phyloP scores from a whole-genome alignment of 371 early-diverging fungal genomes.

The Polyrhizophydium stewartii region DNA sequence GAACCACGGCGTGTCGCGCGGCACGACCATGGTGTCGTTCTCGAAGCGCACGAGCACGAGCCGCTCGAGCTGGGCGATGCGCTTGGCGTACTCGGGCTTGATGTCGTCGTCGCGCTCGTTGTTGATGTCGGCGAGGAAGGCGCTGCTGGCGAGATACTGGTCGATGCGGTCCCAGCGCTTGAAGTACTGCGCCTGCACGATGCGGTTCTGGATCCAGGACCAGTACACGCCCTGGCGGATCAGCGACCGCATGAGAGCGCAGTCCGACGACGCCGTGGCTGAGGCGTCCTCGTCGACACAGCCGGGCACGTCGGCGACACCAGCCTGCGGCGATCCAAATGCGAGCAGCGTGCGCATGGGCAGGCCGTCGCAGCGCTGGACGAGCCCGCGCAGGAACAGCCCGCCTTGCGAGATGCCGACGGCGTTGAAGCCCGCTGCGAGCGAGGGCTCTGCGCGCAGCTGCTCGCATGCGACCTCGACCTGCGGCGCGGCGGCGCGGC shows the following conservation, averaged over 20 bases:
- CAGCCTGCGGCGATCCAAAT: conserved; percentile 79
- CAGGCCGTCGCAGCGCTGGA: conserved; percentile 70
- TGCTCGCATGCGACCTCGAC: conserved; percentile 33
- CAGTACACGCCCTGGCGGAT: conserved; percentile 72
- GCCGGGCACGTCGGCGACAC: conserved; percentile 77
- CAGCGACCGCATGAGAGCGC: conserved; percentile 62
- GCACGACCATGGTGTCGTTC: conserved; percentile 75
- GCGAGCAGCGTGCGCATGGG: conserved; percentile 75
- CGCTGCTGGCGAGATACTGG: conserved; percentile 65
- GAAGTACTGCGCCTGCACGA: conserved; percentile 92
- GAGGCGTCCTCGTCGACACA: too few relatives aligned
- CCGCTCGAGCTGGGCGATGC: conserved; percentile 56
- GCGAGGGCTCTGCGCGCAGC: conserved; percentile 30
- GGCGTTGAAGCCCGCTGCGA: conserved; percentile 76
- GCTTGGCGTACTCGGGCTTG: conserved; percentile 54
- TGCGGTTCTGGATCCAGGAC: conserved; percentile 69
- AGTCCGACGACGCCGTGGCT: conserved; percentile 36
- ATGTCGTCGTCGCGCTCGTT: conserved; percentile 51
- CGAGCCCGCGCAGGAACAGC: conserved; percentile 65
- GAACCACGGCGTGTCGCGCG: conserved; percentile 54
- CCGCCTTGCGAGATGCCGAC: conserved; percentile 94
- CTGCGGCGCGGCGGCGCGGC: conserved; percentile 4
- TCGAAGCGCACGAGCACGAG: conserved; percentile 75
- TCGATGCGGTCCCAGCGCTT: conserved; percentile 38
- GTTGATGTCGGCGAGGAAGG: conserved; percentile 85